Conservation (phyloP, 208 protist species). For the Leishmania arabica region DNA sequence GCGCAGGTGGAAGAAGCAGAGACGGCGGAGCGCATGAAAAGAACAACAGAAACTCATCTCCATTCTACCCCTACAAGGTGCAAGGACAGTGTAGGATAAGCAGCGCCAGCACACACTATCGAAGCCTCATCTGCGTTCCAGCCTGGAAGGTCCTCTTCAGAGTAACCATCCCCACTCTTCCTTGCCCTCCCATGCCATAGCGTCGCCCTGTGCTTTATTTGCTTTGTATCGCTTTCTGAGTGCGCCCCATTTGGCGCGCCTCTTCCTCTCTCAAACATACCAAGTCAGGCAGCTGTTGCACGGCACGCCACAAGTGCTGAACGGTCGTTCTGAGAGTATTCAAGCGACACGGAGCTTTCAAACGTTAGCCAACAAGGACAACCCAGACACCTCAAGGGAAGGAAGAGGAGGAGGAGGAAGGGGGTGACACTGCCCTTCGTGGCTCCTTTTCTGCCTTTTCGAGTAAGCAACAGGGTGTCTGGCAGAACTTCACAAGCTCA, state of each 20-base stretch:
- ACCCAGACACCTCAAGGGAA: background rate
- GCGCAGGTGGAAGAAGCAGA: background rate
- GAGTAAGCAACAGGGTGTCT: background rate
- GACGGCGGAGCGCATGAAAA: background rate
- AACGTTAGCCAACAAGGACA: background rate
- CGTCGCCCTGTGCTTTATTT: background rate
- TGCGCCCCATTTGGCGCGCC: no score
- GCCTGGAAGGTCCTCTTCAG: background rate
- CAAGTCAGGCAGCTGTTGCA: background rate
- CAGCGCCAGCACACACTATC: background rate
- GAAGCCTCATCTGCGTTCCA: background rate
- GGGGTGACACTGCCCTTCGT: background rate
- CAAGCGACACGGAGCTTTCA: background rate
- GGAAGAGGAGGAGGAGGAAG: background rate
- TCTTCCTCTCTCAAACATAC: background rate
- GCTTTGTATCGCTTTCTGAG: background rate
- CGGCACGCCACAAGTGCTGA: background rate
- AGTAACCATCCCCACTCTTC: background rate
- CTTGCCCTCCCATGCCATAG: background rate
- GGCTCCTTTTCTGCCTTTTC: background rate
- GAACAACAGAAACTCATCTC: background rate
- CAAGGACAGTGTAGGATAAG: background rate
- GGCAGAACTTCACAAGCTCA: slow-evolving; percentile 5
- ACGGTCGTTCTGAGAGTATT: background rate
- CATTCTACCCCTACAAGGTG: background rate